These are phyloP conservation scores for Cyclotella baltica DNA, from an alignment of 108 stramenopile species.

Conservation along the genomic window DNA sequence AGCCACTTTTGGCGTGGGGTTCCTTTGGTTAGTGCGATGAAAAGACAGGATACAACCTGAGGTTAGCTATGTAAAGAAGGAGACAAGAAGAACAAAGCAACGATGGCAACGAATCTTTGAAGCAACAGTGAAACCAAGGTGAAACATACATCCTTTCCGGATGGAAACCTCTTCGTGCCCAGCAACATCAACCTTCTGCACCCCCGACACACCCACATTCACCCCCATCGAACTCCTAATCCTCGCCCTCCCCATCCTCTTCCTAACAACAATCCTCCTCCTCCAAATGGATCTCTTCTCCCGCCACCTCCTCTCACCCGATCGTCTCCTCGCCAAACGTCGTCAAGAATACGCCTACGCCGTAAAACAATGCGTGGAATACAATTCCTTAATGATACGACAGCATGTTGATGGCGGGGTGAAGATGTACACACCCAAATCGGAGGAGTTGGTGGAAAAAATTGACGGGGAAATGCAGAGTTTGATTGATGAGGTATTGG, in stretches of 20 bases:
- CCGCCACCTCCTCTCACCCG: slow-evolving; percentile 32
- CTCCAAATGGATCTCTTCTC: slow-evolving; percentile 45
- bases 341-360: slow-evolving; percentile 46
- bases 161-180: slow-evolving; percentile 3
- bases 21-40: no score
- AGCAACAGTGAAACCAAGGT: no score
- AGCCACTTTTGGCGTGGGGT: no score
- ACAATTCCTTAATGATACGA: slow-evolving; percentile 37
- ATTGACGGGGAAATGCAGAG: slow-evolving; percentile 17
- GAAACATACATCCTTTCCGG: neutral
- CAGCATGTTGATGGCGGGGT: slow-evolving; percentile 47
- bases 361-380: slow-evolving; percentile 30
- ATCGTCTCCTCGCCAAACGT: slow-evolving; percentile 48
- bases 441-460: slow-evolving; percentile 5
- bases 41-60: no score
- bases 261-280: slow-evolving; percentile 32
- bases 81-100: no score
- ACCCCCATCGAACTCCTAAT: slow-evolving; percentile 11
- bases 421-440: slow-evolving; percentile 30
- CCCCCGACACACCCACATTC: slow-evolving; percentile 10
- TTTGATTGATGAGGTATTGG: slow-evolving; percentile 30
- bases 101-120: no score
- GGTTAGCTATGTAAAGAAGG: no score
- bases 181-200: slow-evolving; percentile 18
- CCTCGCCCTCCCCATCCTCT: slow-evolving; percentile 16